Evolutionary conservation across 441 rosid genomes (phyloP).

Genomic region (Erysimum pusillum): DNA sequence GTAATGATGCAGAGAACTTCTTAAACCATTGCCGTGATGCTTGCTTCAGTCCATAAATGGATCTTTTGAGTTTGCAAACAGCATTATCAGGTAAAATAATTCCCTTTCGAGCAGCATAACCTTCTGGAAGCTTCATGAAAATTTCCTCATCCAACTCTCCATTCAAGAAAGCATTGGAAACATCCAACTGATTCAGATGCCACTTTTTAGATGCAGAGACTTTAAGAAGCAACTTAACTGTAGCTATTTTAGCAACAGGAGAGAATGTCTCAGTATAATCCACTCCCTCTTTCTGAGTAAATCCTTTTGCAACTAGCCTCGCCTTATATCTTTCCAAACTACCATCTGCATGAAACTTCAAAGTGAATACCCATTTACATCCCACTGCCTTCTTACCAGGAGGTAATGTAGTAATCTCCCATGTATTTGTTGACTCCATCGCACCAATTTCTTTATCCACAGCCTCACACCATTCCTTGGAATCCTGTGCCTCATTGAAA

Average conservation of each 20-base stretch:
- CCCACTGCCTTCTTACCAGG: not conserved
- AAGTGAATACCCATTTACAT: not conserved
- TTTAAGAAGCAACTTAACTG: too few relatives aligned
- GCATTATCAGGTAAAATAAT: too few relatives aligned
- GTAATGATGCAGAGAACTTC: too few relatives aligned
- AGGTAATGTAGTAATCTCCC: not conserved
- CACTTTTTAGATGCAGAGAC: not conserved
- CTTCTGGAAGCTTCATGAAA: not conserved
- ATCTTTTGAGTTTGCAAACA: too few relatives aligned
- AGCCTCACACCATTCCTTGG: not conserved
- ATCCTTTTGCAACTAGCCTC: rapidly evolving
- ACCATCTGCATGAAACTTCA: not conserved
- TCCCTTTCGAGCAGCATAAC: not conserved
- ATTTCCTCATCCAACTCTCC: not conserved
- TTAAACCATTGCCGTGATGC: too few relatives aligned
- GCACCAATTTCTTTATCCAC: not conserved
- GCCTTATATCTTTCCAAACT: not conserved
- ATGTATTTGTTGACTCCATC: not conserved
- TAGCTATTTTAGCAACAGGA: not conserved
- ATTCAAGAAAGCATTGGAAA: not conserved
- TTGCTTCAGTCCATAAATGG: too few relatives aligned
- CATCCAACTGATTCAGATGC: not conserved
- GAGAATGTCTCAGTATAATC: not conserved
- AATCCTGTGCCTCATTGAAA: not conserved
- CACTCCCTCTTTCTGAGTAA: not conserved